These are phyloP conservation scores for Hypholoma fasciculare DNA, from an alignment of 768 basidiomycete genomes.

Conservation along the genomic window DNA sequence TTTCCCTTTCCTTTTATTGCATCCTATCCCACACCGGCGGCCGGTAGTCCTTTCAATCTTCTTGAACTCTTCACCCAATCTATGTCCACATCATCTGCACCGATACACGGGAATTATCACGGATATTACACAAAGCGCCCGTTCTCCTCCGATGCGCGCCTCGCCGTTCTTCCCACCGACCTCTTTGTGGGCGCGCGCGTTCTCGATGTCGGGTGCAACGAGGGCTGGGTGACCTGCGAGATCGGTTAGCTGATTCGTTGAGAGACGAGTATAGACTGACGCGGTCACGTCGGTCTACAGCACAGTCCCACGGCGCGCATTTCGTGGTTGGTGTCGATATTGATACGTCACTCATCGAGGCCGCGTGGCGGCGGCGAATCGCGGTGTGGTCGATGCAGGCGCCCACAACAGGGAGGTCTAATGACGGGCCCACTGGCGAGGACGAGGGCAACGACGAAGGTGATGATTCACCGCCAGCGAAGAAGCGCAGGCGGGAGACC, in stretches of 20 bases:
- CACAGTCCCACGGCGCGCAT: constrained; percentile 61
- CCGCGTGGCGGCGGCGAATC: constrained; percentile 73
- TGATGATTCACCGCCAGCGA: constrained; percentile 1
- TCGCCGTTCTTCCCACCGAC: constrained; percentile 55
- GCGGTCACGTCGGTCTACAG: constrained; percentile 32
- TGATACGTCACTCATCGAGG: constrained; percentile 70
- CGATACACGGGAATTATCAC: constrained; percentile 72
- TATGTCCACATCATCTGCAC: too few species aligned
- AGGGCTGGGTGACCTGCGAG: constrained; percentile 83
- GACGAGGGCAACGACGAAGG: not conserved
- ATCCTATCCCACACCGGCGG: too few species aligned
- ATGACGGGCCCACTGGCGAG: not conserved
- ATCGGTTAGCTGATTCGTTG: constrained; percentile 51
- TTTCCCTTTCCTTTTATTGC: too few species aligned
- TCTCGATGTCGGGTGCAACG: constrained; percentile 86
- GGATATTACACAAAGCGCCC: constrained; percentile 82
- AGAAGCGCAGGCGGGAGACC: constrained; percentile 25
- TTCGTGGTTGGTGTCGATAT: constrained; percentile 85
- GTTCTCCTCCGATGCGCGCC: constrained; percentile 57
- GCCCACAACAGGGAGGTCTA: constrained; percentile 24
- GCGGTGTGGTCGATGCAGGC: constrained; percentile 71
- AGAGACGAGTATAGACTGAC: not conserved
- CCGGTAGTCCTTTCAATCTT: too few species aligned
- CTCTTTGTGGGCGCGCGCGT: constrained; percentile 60
- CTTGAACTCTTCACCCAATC: too few species aligned